Evolutionary conservation across 768 basidiomycete genomes (phyloP), one percentile per base, ranked within the genome.

Genomic region (Infundibulicybe gibba): DNA sequence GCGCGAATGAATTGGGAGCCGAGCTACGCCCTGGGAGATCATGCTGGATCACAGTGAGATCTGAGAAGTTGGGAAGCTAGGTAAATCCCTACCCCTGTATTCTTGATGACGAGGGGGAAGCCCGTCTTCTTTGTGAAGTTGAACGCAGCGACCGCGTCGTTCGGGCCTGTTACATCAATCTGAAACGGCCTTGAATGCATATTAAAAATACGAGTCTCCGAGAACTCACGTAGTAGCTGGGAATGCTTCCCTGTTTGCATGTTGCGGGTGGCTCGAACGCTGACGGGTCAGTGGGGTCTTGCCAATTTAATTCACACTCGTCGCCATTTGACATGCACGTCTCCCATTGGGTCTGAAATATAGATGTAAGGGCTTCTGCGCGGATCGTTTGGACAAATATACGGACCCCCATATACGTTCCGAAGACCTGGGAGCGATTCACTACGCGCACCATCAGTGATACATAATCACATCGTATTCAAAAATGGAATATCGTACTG

Each of bases 1-100:
- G 55, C 39, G 64, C 69, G 6, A 76, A 53, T 25, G 75, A 69
- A 6, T 64, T 58, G 9, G 66, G 71, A 8, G 68, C 72, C 44
- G 71, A 72, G 51, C 75, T 77, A 11, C 75, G 62, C 12, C 74
- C 75, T 48, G 66, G 70, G 54, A 74, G 75, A 50, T 77, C 75
- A 47, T 77, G 75, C 75, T 77, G 43, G 25, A 32, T 38, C 8
- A 17, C n/a, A 38, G 14, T 19, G 35, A 19, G 14, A 38, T 38
- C 32, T 20, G 21, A 14, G 20, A 32, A 14, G n/a, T 30, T 17
- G 30, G 8, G 4, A 17, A 41, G 25, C 25, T 16, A 15, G 19
- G 40, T 12, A 19, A 58, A 25, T 25, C 8, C 71, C 55, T 50
- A 77, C 75, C 19, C 77, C 77, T 12, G 77, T 76, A 49, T 79